phyloP scores from a whole-genome alignment of 2,329 filamentous ascomycete genomes.

The Amphichorda felina region DNA sequence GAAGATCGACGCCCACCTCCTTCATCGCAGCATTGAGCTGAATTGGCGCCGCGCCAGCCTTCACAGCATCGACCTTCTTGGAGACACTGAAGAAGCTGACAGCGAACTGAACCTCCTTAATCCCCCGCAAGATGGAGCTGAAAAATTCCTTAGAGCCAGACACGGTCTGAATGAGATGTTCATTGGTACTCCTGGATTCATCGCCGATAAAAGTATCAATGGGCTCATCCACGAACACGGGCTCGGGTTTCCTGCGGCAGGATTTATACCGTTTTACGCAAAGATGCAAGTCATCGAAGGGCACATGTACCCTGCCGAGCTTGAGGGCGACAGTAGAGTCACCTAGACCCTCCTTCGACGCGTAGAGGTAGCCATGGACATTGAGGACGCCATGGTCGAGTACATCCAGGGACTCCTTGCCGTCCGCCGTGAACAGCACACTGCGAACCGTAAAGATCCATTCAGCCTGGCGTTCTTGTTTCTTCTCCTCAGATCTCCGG shows the following conservation, averaged over 20 bases:
- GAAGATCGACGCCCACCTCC: constrained; percentile 85
- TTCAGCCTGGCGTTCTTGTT: constrained; percentile 63
- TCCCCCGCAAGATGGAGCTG: constrained; percentile 77
- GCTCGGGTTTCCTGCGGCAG: constrained; percentile 17
- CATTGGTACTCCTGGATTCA: constrained; percentile 50
- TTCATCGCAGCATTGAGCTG: constrained; percentile 88
- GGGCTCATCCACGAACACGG: background rate
- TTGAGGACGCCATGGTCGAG: constrained; percentile 82
- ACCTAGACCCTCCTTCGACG: constrained; percentile 72
- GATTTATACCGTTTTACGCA: constrained; percentile 47
- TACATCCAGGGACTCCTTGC: constrained; percentile 73
- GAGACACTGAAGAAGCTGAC: constrained; percentile 84
- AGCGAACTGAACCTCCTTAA: constrained; percentile 94
- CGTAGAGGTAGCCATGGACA: constrained; percentile 81
- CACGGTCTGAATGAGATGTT: constrained; percentile 67
- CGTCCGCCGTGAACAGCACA: constrained; percentile 78
- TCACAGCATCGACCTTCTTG: constrained; percentile 61
- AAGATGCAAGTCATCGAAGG: constrained; percentile 70
- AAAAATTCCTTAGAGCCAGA: constrained; percentile 90
- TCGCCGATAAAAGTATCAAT: constrained; percentile 57
- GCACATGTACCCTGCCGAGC: constrained; percentile 78
- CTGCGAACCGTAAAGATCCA: constrained; percentile 85
- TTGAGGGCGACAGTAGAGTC: constrained; percentile 88
- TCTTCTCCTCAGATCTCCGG: constrained; percentile 50
- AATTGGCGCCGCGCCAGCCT: constrained; percentile 57